A percentile compares a stretch with the other conserved stretches of the same genome.
Conservation (phyloP, 1,139 yeast species). For the Zygoascus meyerae region DNA sequence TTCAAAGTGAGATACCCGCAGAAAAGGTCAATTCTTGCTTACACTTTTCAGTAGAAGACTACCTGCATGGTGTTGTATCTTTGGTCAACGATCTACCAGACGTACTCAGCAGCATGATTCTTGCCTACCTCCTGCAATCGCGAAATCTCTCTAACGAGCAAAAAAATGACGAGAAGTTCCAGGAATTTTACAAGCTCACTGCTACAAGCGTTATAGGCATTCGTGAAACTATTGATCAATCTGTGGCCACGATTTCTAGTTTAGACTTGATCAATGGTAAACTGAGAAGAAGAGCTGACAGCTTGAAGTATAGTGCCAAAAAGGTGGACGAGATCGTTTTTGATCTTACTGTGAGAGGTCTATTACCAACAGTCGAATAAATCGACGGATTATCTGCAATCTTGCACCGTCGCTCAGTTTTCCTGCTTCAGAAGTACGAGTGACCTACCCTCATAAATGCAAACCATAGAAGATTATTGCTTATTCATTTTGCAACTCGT, state of each 20-base stretch:
- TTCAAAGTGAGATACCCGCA: conserved; percentile 4
- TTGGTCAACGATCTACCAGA: conserved; percentile 30
- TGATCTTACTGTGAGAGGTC: conserved; percentile 28
- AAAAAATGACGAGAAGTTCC: not conserved
- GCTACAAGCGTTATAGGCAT: conserved; percentile 15
- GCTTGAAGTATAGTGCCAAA: conserved; percentile 34
- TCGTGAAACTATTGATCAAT: conserved; percentile 26
- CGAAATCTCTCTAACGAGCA: not conserved
- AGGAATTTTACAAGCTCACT: not conserved
- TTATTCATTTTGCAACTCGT: too few relatives aligned
- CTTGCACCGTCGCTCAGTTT: too few relatives aligned
- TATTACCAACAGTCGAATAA: not conserved
- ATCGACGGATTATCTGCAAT: not conserved
- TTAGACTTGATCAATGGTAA: conserved; percentile 33
- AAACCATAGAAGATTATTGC: too few relatives aligned
- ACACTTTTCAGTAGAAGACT: conserved; percentile 27
- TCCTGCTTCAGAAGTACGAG: too few relatives aligned
- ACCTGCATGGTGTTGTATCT: conserved; percentile 29
- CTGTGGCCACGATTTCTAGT: conserved; percentile 30
- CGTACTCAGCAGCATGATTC: conserved; percentile 30
- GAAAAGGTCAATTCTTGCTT: not conserved
- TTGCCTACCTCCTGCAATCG: conserved; percentile 16
- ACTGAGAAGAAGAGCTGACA: conserved; percentile 30
- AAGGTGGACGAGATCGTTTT: conserved; percentile 34
- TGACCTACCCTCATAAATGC: too few relatives aligned